Conservation (phyloP, 2,329 filamentous ascomycete species). For the Colletotrichum sp. region DNA sequence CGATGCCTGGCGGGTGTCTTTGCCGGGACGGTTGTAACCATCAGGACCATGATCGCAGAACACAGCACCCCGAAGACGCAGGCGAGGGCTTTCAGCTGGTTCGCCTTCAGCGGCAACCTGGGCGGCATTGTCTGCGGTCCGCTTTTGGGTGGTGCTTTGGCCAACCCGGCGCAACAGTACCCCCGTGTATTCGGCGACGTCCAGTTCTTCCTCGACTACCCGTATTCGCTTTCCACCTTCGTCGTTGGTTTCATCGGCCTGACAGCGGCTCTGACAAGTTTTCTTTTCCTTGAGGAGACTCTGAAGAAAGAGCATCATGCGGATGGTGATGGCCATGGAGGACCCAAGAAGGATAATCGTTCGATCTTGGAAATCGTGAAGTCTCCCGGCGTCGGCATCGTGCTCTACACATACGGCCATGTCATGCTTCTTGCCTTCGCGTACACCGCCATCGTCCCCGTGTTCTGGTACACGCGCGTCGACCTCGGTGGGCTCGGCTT, state of each 20-base stretch:
- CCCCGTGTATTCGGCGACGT: constrained; percentile 58
- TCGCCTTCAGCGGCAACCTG: constrained; percentile 76
- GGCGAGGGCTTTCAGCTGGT: constrained; percentile 76
- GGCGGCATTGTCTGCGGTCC: constrained; percentile 71
- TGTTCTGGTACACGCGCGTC: constrained; percentile 71
- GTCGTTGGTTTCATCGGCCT: constrained; percentile 45
- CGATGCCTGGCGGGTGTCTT: constrained; percentile 77
- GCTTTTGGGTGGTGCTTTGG: constrained; percentile 70
- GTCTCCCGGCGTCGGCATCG: constrained; percentile 67
- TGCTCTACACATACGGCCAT: constrained; percentile 70
- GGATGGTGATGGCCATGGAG: background rate
- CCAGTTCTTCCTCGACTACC: constrained; percentile 66
- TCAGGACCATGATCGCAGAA: constrained; percentile 80
- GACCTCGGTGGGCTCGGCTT: constrained; percentile 70
- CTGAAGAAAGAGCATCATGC: constrained; percentile 34
- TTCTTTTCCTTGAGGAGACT: constrained; percentile 69
- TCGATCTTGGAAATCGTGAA: constrained; percentile 51
- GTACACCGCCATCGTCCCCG: constrained; percentile 73
- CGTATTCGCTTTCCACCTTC: constrained; percentile 70
- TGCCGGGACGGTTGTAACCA: constrained; percentile 74
- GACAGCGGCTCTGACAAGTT: constrained; percentile 54
- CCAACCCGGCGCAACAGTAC: constrained; percentile 71
- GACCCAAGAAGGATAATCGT: background rate
- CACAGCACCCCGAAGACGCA: constrained; percentile 73
- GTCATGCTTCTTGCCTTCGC: constrained; percentile 72